Evolutionary conservation across 2,329 filamentous ascomycete species (phyloP), one percentile per base, ranked within the genome.

Genomic region (Aspergillus japonicus): DNA sequence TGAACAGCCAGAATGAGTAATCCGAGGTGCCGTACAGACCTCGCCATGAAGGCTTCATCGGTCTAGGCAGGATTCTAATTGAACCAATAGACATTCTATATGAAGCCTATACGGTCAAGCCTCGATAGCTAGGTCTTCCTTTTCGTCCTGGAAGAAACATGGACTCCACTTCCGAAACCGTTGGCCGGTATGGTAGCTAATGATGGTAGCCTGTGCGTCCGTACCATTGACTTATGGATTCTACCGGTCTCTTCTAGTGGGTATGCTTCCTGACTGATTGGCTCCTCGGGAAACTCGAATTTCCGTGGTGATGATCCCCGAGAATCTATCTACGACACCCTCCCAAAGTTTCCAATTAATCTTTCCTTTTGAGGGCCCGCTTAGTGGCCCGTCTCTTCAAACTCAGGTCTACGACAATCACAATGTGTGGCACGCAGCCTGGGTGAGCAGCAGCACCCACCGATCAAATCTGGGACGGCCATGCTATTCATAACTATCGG

Each of bases 171-270:
- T 47, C 21, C 29, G 33, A 29, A 33, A 35, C 49, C 56, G 56
- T 53, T 57, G 39, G 14, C 49, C 53, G 56, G 51, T 47, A 53
- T 44, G 14, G 39, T 16, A 35, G 33, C 33, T 35, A 12, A 35
- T 44, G 5, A 44, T 47, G 53, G 47, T 55, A 54, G 29, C 42
- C 44, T 55, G 29, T 58, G 42, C 29, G 14, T 58, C 26, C 16
- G 23, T 44, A 21, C 53, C 29, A 48, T 19, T 29, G 14, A 19
- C 8, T 47, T 35, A 48, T 31, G 29, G 24, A 55, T 23, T 47
- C 11, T 44, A 42, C 53, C n/a, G 44, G 42, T 21, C 0, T 24
- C n/a, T 21, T 29, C 16, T 21, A 26, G 44, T 55, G 53, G 53
- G 44, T 19, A 12, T 48, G 42, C 42, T 47, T 55, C 39, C 16